Evolutionary conservation across 345 rosid genomes (phyloP).

Genomic region (Linum trigynum): DNA sequence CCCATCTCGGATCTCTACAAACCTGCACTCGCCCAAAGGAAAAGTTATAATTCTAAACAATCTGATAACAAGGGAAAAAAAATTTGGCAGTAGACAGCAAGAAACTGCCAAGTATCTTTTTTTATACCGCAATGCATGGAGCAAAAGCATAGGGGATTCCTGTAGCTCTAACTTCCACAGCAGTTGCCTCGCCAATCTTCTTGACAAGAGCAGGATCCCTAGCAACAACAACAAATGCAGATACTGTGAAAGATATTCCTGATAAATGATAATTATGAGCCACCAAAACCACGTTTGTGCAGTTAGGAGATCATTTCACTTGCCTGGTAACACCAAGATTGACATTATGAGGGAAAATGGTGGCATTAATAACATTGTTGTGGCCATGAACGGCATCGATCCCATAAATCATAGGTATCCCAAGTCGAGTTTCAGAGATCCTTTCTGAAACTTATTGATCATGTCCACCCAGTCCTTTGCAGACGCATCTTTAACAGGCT

Average conservation of each 20-base stretch:
- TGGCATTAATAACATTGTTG: constrained; percentile 1
- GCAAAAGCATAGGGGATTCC: constrained; percentile 3
- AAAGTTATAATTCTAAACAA: too few species aligned
- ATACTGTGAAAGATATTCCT: too few species aligned
- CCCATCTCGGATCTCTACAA: constrained; percentile 11
- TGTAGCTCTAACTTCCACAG: constrained; percentile 3
- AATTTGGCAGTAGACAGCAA: too few species aligned
- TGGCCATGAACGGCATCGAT: constrained; percentile 5
- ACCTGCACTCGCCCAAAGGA: too few species aligned
- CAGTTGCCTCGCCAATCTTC: constrained; percentile 1
- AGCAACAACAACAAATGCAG: too few species aligned
- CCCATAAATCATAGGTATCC: constrained; percentile 2
- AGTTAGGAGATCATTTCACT: too few species aligned
- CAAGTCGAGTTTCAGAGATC: not conserved
- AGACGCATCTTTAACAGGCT: not conserved
- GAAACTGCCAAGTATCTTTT: too few species aligned
- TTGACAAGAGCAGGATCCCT: constrained; percentile 2
- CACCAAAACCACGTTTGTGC: too few species aligned
- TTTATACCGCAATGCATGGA: constrained; percentile 1
- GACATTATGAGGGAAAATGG: constrained; percentile 4
- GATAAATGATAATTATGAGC: too few species aligned
- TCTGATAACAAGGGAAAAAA: too few species aligned
- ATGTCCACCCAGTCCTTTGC: constrained; percentile 4
- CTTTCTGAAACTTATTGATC: not conserved
- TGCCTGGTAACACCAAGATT: constrained; percentile 3